Conservation (phyloP, 2,329 filamentous ascomycete genomes). For the Microdochium nivale region DNA sequence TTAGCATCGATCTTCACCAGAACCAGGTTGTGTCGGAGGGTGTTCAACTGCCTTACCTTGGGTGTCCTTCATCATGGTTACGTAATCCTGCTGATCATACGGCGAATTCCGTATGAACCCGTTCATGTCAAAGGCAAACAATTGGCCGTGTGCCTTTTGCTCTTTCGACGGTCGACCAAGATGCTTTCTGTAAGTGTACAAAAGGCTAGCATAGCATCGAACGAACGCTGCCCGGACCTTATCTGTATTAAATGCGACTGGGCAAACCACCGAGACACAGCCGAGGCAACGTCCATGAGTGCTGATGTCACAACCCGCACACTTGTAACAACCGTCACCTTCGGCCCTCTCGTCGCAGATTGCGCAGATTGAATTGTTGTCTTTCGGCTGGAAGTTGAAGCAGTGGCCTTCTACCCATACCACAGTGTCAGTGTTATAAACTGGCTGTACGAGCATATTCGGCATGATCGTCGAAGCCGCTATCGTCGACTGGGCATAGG, state of each 20-base stretch:
- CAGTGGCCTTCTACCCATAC: conserved; percentile 84
- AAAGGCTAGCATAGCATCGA: conserved; percentile 54
- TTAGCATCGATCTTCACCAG: too few relatives aligned
- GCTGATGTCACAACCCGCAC: conserved; percentile 52
- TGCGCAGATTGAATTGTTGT: conserved; percentile 54
- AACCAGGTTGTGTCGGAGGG: too few relatives aligned
- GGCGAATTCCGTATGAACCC: conserved; percentile 57
- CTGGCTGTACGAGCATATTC: conserved; percentile 70
- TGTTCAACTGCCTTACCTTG: too few relatives aligned
- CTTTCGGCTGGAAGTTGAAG: conserved; percentile 55
- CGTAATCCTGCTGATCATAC: conserved; percentile 57
- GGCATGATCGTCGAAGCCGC: conserved; percentile 84
- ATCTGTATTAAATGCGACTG: conserved; percentile 52
- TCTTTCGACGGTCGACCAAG: conserved; percentile 50
- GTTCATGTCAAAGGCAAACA: conserved; percentile 58
- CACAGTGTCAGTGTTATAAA: conserved; percentile 68
- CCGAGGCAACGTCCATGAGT: conserved; percentile 54
- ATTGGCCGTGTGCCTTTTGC: conserved; percentile 50
- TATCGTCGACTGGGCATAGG: conserved; percentile 78
- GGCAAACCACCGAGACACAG: conserved; percentile 55
- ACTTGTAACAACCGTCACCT: conserved; percentile 67
- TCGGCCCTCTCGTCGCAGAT: conserved; percentile 70
- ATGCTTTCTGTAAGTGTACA: conserved; percentile 59
- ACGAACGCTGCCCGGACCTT: conserved; percentile 56
- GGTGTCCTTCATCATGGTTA: conserved; percentile 55